phyloP scores from a whole-genome alignment of 2,329 filamentous ascomycete genomes.

The Sarocladium oryzae region DNA sequence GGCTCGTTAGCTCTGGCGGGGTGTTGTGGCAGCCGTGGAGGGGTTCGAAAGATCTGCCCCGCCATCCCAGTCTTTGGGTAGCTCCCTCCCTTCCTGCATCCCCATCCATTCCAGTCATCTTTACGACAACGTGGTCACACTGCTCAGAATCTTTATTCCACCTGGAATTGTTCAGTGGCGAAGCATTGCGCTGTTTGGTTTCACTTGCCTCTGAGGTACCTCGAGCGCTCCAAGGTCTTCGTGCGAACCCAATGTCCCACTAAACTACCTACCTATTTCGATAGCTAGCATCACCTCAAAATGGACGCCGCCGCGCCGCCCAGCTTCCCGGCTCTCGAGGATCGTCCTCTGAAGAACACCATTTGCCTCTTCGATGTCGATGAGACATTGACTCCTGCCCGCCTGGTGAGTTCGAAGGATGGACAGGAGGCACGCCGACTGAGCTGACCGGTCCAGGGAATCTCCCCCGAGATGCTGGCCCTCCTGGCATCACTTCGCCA shows the following conservation, averaged over 20 bases:
- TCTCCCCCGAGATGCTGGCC: slow-evolving; percentile 74
- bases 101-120: not conserved
- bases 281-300: slow-evolving; percentile 12
- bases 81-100: not conserved
- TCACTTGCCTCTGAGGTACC: too few relatives aligned
- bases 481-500: slow-evolving; percentile 75
- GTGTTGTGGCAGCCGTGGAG: not conserved
- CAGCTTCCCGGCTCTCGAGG: slow-evolving; percentile 65
- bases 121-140: too few relatives aligned
- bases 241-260: too few relatives aligned
- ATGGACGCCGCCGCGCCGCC: slow-evolving; percentile 35
- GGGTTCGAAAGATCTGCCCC: not conserved
- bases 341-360: slow-evolving; percentile 86
- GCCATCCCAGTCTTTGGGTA: slow-evolving; percentile 1
- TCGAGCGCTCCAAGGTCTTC: too few relatives aligned
- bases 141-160: too few relatives aligned
- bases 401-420: slow-evolving; percentile 51
- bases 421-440: too few relatives aligned
- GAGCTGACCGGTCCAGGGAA: slow-evolving; percentile 41
- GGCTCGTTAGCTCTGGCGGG: not conserved
- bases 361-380: slow-evolving; percentile 97
- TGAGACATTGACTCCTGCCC: slow-evolving; percentile 78
- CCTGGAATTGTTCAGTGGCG: too few relatives aligned
- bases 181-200: too few relatives aligned
- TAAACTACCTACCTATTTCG: too few relatives aligned